Base-by-base conservation (phyloP, 371 early-diverging fungal genomes). In the Circinella umbellata region DNA sequence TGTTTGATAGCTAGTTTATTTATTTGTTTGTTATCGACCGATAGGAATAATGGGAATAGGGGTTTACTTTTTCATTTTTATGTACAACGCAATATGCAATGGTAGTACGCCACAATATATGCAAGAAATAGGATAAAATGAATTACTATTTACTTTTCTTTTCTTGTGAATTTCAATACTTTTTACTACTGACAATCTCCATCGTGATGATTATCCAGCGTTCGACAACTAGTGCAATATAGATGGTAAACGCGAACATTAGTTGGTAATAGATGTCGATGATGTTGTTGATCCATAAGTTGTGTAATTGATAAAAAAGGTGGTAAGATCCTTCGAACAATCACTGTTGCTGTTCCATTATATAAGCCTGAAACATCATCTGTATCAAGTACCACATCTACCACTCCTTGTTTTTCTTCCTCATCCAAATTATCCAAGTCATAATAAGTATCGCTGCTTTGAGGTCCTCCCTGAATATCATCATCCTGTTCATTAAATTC, bases 281-380 rank as follows among this genome's bases (percentile, higher is more conserved):
- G 15, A 14, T 7, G 51, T n/a, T 51, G 17, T 51, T 51, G 51
- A 8, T 51, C 15, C 51, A 51, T 4, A 13, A 51, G 15, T 51
- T 51, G 5, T 5, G 14, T 51, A 0, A 5, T 51, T 51, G 8
- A 5, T 15, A 51, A 13, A n/a, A 51, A 15, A 1, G 51, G 8
- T 51, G 51, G 51, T n/a, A 51, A n/a, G 51, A 51, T 51, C 15
- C 51, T 8, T 51, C 51, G 51, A n/a, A 51, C 51, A n/a, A 51
- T 51, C 14, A 51, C 51, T 13, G 51, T 51, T 8, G 51, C 51
- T 51, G 51, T 51, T 17, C 51, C 51, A 51, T 51, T 51, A n/a
- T 51, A 51, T 15, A 51, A 51, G 8, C 51, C 51, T 5, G 51
- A 51, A n/a, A 51, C 15, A 15, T 8, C 8, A 51, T 51, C 51